A percentile compares a stretch with the other conserved stretches of the same genome.
Conservation (phyloP, 768 basidiomycete genomes). For the Leccinum imitatum region DNA sequence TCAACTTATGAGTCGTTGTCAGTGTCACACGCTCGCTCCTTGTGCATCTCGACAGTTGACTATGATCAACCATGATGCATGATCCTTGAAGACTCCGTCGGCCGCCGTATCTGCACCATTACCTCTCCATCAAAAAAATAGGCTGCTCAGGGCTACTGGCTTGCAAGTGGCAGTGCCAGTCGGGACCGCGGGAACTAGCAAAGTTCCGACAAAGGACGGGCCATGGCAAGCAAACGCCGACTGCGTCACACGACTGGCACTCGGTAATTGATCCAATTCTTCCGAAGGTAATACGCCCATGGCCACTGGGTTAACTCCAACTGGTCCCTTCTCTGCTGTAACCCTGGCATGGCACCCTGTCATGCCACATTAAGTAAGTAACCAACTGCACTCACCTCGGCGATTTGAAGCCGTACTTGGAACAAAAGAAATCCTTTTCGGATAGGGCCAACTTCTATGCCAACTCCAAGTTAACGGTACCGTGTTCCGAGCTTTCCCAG, state of each 20-base stretch:
- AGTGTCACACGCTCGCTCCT: background rate
- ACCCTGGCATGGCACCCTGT: constrained; percentile 1
- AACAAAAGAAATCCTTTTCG: background rate
- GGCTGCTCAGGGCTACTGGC: background rate
- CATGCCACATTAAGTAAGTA: background rate
- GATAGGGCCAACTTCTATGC: background rate
- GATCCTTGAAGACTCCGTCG: background rate
- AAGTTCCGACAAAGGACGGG: background rate
- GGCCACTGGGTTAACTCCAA: background rate
- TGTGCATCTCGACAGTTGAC: background rate
- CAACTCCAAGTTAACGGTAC: background rate
- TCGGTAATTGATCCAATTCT: background rate
- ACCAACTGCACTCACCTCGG: background rate
- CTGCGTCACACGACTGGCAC: background rate
- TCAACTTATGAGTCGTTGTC: background rate
- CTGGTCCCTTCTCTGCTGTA: background rate
- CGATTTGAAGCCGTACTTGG: background rate
- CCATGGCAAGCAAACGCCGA: background rate
- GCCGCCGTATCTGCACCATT: background rate
- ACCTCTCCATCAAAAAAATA: background rate
- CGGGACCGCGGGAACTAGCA: background rate
- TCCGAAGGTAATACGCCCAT: background rate
- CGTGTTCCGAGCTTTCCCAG: background rate
- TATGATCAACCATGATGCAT: background rate
- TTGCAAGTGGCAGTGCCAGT: background rate